Conservation (phyloP, 306 rosid species). For the Dalbergia cochinchinensis region DNA sequence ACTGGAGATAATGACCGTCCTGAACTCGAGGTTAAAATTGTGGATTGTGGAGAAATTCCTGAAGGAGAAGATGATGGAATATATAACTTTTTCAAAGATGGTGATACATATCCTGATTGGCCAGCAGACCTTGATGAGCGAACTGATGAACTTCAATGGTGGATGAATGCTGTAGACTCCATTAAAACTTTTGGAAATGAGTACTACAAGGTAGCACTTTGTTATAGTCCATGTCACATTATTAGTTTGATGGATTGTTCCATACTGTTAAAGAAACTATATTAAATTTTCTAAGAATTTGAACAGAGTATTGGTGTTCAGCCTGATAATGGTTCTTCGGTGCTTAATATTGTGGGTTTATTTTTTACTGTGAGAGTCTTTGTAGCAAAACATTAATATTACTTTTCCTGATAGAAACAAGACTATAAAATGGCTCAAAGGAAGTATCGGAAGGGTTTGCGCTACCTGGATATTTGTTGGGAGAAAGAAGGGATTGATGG, state of each 20-base stretch:
- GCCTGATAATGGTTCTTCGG: background rate
- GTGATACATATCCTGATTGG: constrained; percentile 80
- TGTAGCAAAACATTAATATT: background rate
- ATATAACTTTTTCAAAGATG: constrained; percentile 71
- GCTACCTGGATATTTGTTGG: constrained; percentile 68
- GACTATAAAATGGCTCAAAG: constrained; percentile 60
- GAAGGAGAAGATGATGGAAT: constrained; percentile 74
- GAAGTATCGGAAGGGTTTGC: constrained; percentile 65
- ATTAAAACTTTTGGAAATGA: constrained; percentile 77
- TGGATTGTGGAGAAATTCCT: constrained; percentile 69
- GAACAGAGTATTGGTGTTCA: background rate
- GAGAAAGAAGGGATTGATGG: constrained; percentile 65
- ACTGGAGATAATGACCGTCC: constrained; percentile 62
- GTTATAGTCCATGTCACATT: background rate
- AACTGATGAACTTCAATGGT: constrained; percentile 71
- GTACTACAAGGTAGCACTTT: constrained; percentile 60
- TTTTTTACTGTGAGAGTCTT: background rate
- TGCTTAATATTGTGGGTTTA: background rate
- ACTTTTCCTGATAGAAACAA: constrained; percentile 50
- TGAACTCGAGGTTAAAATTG: constrained; percentile 54
- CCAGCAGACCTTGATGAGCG: constrained; percentile 69
- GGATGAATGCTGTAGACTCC: constrained; percentile 69
- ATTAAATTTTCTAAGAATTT: background rate
- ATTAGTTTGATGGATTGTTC: background rate
- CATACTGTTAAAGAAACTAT: background rate